phyloP scores from a whole-genome alignment of 2,329 filamentous ascomycete species.

The Dactylellina sp. region DNA sequence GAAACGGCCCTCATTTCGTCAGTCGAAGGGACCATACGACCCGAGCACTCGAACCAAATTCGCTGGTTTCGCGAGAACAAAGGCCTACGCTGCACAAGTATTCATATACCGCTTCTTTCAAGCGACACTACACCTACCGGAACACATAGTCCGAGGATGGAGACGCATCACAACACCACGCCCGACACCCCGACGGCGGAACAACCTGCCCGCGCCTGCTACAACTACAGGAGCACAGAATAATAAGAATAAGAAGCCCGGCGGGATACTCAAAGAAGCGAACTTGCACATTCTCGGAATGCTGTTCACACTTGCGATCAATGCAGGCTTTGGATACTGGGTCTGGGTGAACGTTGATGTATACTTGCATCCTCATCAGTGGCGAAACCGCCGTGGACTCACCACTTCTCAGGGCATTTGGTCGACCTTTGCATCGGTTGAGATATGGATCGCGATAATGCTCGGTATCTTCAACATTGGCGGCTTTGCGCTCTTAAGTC shows the following conservation, averaged over 20 bases:
- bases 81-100: constrained; percentile 6
- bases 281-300: background rate
- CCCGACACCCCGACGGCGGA: constrained; percentile 9
- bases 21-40: constrained; percentile 18
- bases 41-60: constrained; percentile 17
- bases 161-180: background rate
- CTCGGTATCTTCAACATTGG: constrained; percentile 35
- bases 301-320: constrained; percentile 24
- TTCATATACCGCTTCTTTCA: constrained; percentile 13
- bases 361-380: constrained; percentile 31
- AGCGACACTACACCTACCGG: constrained; percentile 18
- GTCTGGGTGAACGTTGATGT: constrained; percentile 33
- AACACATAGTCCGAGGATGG: constrained; percentile 36
- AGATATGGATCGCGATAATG: constrained; percentile 47
- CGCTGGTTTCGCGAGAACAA: background rate
- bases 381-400: constrained; percentile 16
- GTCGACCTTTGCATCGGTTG: constrained; percentile 26
- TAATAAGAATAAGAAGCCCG: background rate
- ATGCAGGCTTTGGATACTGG: constrained; percentile 35
- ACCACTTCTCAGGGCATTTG: constrained; percentile 4
- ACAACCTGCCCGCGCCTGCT: background rate
- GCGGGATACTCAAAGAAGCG: background rate
- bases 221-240: too few relatives aligned
- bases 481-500: constrained; percentile 3
- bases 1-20: background rate